Base-by-base conservation (phyloP, 129 eudicot genomes). In the Helichrysum umbraculigerum region DNA sequence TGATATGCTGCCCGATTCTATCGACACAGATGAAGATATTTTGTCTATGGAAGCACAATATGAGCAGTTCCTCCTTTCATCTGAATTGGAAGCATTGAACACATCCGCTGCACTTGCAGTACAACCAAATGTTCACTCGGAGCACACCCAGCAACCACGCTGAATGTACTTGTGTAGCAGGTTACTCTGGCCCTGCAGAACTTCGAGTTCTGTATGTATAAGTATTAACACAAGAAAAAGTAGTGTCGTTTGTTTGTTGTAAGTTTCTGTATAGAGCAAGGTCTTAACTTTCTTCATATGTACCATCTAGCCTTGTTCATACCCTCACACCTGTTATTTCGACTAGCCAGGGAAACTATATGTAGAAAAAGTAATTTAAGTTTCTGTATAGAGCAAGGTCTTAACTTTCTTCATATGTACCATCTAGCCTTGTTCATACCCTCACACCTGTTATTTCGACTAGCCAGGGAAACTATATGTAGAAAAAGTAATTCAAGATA, bases 11-110 rank as follows among this genome's bases (percentile, higher is more conserved):
- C 98, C 97, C 0, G 98, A 91, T 72, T 77, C 81, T 6, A 88
- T 93, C 51, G 96, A 93, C 70, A 75, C 85, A 42, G 98, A 93
- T 62, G 98, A 93, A n/a, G 98, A 93, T 66, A 60, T 84, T 71
- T 73, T 87, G 62, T 81, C 65, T 68, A 93, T 91, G 97, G 97
- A 93, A 74, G 94, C 87, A 3, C 97, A 88, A 83, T 91, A 83
- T 76, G 98, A 93, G 78, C 90, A 91, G 42, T 88, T 93, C 69
- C 88, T 91, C 42, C 83, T 76, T 8, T 85, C 77, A 3, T 66
- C 91, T 33, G 89, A 83, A 60, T 37, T 80, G 66, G 88, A 71
- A 81, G 71, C 72, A 21, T 85, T 62, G 15, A 33, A 68, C 78
- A 57, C 70, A 62, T 54, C 70, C 10, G 51, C 71, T 87, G 8